Percentiles rank a stretch among this genome's conserved stretches.
Conservation (phyloP, 371 early-diverging fungal species). For the Mortierella sp. region DNA sequence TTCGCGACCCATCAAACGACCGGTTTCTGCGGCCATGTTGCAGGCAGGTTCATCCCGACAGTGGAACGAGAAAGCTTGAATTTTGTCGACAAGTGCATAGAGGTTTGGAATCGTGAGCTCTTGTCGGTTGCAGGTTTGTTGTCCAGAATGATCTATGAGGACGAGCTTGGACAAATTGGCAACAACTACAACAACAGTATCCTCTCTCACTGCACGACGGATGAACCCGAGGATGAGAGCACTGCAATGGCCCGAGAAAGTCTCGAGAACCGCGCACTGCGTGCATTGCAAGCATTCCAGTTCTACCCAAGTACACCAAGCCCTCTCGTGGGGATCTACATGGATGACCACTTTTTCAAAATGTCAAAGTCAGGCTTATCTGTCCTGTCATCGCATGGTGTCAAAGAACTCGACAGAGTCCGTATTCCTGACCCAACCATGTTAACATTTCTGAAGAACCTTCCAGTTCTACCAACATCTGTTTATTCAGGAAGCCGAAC, state of each 20-base stretch:
- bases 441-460: slow-evolving; percentile 68
- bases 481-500: slow-evolving; percentile 65
- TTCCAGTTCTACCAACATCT: slow-evolving; percentile 67
- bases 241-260: slow-evolving; percentile 56
- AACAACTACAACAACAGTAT: slow-evolving; percentile 65
- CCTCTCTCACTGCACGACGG: slow-evolving; percentile 30
- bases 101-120: slow-evolving; percentile 87
- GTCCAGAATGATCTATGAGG: slow-evolving; percentile 80
- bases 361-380: slow-evolving; percentile 60
- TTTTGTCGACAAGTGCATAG: slow-evolving; percentile 87
- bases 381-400: slow-evolving; percentile 77
- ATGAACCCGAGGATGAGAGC: slow-evolving; percentile 36
- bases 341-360: slow-evolving; percentile 66
- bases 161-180: slow-evolving; percentile 59
- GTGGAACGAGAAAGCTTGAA: slow-evolving; percentile 91
- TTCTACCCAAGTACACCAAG: slow-evolving; percentile 82
- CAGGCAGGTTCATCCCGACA: slow-evolving; percentile 90
- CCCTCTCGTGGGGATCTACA: slow-evolving; percentile 68
- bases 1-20: slow-evolving; percentile 94
- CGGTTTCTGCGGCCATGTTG: slow-evolving; percentile 85
- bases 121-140: slow-evolving; percentile 80
- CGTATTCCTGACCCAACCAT: slow-evolving; percentile 67
- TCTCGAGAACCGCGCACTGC: slow-evolving; percentile 76
- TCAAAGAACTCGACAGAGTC: slow-evolving; percentile 60
- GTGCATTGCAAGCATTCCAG: slow-evolving; percentile 76